Percentiles rank a stretch among this genome's conserved stretches.
phyloP scores from a whole-genome alignment of 352 stramenopile genomes.

The Phytophthora agathidicida region DNA sequence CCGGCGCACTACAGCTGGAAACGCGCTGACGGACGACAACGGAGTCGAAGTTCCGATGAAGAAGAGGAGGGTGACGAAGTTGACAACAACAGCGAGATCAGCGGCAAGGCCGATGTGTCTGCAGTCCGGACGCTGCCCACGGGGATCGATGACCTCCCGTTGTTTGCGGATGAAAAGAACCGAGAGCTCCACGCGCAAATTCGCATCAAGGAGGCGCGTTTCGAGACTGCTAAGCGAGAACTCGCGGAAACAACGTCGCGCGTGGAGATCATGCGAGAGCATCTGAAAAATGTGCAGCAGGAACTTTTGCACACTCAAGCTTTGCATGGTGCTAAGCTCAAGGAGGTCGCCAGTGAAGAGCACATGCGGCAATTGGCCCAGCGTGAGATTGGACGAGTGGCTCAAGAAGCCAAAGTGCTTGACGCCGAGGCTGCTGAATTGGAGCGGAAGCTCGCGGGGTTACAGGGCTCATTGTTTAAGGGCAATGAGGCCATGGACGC shows the following conservation, averaged over 20 bases:
- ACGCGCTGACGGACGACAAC: slow-evolving; percentile 54
- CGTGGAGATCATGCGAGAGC: slow-evolving; percentile 95
- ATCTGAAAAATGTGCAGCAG: slow-evolving; percentile 96
- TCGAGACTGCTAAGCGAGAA: slow-evolving; percentile 66
- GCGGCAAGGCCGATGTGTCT: slow-evolving; percentile 17
- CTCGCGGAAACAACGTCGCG: slow-evolving; percentile 87
- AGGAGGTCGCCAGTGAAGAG: slow-evolving; percentile 94
- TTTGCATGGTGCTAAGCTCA: slow-evolving; percentile 91
- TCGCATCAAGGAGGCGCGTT: slow-evolving; percentile 75
- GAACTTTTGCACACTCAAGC: slow-evolving; percentile 95
- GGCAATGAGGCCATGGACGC: slow-evolving; percentile 95
- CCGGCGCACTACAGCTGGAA: slow-evolving; percentile 66
- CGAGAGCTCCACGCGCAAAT: slow-evolving; percentile 85
- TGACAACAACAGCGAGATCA: slow-evolving; percentile 37
- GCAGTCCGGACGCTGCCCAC: slow-evolving; percentile 56
- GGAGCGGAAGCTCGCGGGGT: slow-evolving; percentile 85
- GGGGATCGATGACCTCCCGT: slow-evolving; percentile 87
- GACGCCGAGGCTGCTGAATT: slow-evolving; percentile 79
- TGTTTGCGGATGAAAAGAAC: slow-evolving; percentile 90
- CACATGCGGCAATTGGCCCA: slow-evolving; percentile 92
- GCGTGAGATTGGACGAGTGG: slow-evolving; percentile 88
- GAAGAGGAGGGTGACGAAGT: slow-evolving; percentile 41
- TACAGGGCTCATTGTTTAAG: slow-evolving; percentile 93
- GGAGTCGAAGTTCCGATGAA: slow-evolving; percentile 28
- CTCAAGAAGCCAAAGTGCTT: slow-evolving; percentile 74